A percentile compares a stretch with the other conserved stretches of the same genome.
Conservation (phyloP, 2,329 filamentous ascomycete genomes). For the Clathrospora elynae region DNA sequence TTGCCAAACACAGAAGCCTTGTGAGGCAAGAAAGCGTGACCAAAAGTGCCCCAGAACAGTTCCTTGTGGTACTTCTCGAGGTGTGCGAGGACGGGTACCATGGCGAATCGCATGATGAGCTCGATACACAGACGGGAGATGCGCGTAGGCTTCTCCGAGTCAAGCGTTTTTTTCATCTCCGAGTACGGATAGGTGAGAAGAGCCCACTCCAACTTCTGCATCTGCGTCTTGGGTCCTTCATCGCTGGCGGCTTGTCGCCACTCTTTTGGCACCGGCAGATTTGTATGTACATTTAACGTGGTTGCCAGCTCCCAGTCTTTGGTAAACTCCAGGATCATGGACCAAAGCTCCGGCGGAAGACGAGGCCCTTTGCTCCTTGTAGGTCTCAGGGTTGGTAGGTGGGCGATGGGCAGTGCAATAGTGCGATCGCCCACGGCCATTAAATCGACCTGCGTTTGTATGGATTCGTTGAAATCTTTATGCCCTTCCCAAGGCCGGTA, state of each 20-base stretch:
- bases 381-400: conserved; percentile 39
- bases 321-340: conserved; percentile 80
- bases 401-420: conserved; percentile 44
- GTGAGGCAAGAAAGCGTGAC: conserved; percentile 78
- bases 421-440: conserved; percentile 75
- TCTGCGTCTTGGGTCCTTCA: conserved; percentile 71
- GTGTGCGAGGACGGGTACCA: conserved; percentile 77
- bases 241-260: conserved; percentile 70
- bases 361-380: conserved; percentile 47
- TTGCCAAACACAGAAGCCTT: conserved; percentile 89
- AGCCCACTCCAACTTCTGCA: conserved; percentile 82
- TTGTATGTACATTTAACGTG: conserved; percentile 79
- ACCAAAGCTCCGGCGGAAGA: conserved; percentile 87
- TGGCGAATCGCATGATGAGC: conserved; percentile 88
- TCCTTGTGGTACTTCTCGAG: conserved; percentile 70
- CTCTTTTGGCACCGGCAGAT: conserved; percentile 70
- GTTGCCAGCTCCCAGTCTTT: conserved; percentile 90
- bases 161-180: conserved; percentile 74
- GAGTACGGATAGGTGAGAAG: conserved; percentile 74
- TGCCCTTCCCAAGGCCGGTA: conserved; percentile 62
- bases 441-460: conserved; percentile 77
- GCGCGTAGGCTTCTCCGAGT: conserved; percentile 71
- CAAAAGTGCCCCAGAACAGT: conserved; percentile 85
- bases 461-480: conserved; percentile 72
- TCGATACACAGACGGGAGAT: conserved; percentile 83